Evolutionary conservation across 169 alveolate species (phyloP).

Genomic region (Eimeria falciformis): DNA sequence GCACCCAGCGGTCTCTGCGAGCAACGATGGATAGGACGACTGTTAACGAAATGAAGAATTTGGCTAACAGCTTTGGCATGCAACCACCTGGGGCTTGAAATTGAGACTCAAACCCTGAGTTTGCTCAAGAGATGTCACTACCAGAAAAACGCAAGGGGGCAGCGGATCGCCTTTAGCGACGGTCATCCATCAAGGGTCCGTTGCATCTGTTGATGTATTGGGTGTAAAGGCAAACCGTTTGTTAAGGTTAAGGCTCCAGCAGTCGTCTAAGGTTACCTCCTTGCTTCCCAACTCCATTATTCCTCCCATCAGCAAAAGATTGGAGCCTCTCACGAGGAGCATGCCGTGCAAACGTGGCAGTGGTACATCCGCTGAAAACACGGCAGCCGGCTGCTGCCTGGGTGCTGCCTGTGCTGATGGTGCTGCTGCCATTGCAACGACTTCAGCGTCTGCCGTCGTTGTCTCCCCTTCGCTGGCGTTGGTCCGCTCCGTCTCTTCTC

Average conservation of each 20-base stretch:
- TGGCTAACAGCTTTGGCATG: no score
- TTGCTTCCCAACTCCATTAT: constrained; percentile 84
- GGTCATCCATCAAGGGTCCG: no score
- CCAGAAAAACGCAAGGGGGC: no score
- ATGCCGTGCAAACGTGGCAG: constrained; percentile 84
- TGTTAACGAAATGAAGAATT: no score
- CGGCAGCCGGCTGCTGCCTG: neutral
- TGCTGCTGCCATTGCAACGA: constrained; percentile 3
- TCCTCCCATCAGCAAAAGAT: constrained; percentile 85
- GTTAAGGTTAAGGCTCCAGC: constrained; percentile 86
- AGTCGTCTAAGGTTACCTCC: constrained; percentile 85
- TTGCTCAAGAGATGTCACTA: no score
- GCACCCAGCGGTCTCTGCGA: constrained; percentile 82
- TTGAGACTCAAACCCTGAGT: no score
- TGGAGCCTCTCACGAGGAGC: constrained; percentile 81
- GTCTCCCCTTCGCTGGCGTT: neutral
- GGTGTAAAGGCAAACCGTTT: constrained; percentile 75
- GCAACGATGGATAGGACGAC: neutral
- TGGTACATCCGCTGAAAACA: constrained; percentile 74
- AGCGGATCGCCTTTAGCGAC: no score
- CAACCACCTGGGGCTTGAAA: no score
- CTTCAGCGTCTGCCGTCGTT: neutral
- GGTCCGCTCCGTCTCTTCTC: neutral
- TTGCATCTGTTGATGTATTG: no score
- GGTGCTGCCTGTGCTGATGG: constrained; percentile 27